Evolutionary conservation across 2,329 filamentous ascomycete genomes (phyloP).

Genomic region (Aspergillus tanneri): DNA sequence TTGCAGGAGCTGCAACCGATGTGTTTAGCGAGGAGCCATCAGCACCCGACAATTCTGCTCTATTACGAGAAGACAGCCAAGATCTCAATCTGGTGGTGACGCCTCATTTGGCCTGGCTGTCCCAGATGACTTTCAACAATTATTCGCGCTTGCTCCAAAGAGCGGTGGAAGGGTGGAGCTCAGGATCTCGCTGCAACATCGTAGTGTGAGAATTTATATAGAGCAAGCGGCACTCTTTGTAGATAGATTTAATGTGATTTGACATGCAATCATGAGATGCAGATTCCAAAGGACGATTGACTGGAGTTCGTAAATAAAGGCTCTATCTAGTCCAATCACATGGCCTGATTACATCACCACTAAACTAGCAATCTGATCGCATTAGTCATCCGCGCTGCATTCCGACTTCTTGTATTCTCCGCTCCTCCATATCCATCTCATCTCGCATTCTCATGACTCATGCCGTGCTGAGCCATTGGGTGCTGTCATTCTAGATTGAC

Average conservation of each 20-base stretch:
- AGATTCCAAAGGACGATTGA: too few relatives aligned
- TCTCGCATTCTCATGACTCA: not conserved
- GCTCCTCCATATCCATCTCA: not conserved
- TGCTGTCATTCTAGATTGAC: not conserved
- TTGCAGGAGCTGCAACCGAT: constrained; percentile 53
- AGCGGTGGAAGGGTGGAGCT: constrained; percentile 50
- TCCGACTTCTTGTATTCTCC: not conserved
- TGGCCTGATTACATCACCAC: too few relatives aligned
- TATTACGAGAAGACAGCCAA: constrained; percentile 46
- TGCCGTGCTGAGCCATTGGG: not conserved
- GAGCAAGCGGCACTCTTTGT: not conserved
- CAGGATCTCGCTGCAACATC: constrained; percentile 23
- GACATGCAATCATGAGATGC: too few relatives aligned
- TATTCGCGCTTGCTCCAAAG: constrained; percentile 46
- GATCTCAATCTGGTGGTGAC: constrained; percentile 53
- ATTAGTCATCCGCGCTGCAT: not conserved
- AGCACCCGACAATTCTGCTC: constrained; percentile 43
- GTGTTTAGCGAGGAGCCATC: constrained; percentile 52
- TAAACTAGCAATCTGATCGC: too few relatives aligned
- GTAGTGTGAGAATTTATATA: not conserved
- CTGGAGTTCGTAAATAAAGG: too few relatives aligned
- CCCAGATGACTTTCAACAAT: constrained; percentile 49
- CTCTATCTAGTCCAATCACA: too few relatives aligned
- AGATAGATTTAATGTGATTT: not conserved
- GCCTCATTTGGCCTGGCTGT: constrained; percentile 57